A percentile compares a stretch with the other conserved stretches of the same genome.
phyloP scores from a whole-genome alignment of 2,329 filamentous ascomycete species.

The Fusarium sarcochroum region DNA sequence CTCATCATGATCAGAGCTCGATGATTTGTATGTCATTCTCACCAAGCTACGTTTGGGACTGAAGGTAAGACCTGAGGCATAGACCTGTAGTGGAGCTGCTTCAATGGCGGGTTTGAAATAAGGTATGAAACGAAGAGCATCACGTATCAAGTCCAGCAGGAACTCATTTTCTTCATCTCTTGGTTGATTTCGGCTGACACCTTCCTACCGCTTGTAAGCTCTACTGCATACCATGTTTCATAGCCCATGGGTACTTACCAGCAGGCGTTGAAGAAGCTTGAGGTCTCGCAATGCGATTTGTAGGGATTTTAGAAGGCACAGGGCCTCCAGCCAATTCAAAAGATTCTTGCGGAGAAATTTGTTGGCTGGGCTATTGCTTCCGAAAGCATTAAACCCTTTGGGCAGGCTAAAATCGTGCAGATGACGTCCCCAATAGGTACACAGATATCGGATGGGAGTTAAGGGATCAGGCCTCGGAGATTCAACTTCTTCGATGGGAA shows the following conservation, averaged over 20 bases:
- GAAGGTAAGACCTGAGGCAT: not conserved
- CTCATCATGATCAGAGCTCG: not conserved
- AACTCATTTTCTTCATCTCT: not conserved
- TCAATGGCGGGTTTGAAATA: accelerated
- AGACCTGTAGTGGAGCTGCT: not conserved
- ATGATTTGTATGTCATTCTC: not conserved
- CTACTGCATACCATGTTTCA: accelerated
- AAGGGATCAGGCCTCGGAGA: no score
- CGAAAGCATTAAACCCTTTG: no score
- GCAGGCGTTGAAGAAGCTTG: no score
- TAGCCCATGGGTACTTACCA: no score
- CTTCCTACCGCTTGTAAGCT: accelerated
- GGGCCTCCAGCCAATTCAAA: not conserved
- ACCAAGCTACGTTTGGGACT: not conserved
- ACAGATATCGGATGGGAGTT: no score
- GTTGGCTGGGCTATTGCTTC: no score
- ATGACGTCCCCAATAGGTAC: no score
- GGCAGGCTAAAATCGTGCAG: no score
- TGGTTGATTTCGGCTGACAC: no score
- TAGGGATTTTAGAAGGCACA: accelerated
- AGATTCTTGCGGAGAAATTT: not conserved
- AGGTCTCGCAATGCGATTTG: no score
- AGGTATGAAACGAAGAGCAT: not conserved
- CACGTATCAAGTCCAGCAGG: not conserved
- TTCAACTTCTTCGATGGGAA: no score